Conservation (phyloP, 23 red algal genomes). For the Agarophyton chilense region DNA sequence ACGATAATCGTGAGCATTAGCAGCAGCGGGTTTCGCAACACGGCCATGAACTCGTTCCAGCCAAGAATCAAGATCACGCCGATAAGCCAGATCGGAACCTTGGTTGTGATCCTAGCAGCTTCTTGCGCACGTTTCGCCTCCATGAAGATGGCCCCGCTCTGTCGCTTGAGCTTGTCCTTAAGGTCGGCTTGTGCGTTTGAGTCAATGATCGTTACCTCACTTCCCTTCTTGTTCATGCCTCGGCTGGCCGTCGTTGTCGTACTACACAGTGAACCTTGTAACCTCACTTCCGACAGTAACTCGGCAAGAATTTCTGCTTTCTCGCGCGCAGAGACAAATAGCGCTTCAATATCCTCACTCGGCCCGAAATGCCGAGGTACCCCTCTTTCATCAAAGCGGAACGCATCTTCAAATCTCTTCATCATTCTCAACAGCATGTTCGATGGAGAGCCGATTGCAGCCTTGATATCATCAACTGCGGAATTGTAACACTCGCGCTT, state of each 20-base stretch:
- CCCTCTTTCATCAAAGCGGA: slow-evolving; percentile 89
- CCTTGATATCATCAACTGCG: slow-evolving; percentile 44
- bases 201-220: slow-evolving; percentile 5
- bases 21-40: slow-evolving; percentile 74
- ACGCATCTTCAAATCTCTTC: slow-evolving; percentile 88
- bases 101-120: slow-evolving; percentile 69
- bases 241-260: neutral
- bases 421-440: slow-evolving; percentile 66
- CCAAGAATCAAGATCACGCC: slow-evolving; percentile 82
- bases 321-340: slow-evolving; percentile 70
- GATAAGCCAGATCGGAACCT: slow-evolving; percentile 78
- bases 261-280: slow-evolving; percentile 21
- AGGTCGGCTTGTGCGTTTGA: slow-evolving; percentile 33
- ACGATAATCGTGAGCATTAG: slow-evolving; percentile 76
- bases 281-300: slow-evolving; percentile 19
- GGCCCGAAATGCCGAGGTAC: slow-evolving; percentile 84
- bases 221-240: neutral
- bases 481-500: slow-evolving; percentile 32
- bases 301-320: slow-evolving; percentile 55
- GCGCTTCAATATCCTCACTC: slow-evolving; percentile 81
- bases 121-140: slow-evolving; percentile 95
- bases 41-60: slow-evolving; percentile 85
- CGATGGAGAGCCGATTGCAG: slow-evolving; percentile 52
- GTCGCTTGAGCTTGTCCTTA: slow-evolving; percentile 71
- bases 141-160: slow-evolving; percentile 71